These are phyloP conservation scores for Pyrenochaeta sp. DNA, from an alignment of 2,329 filamentous ascomycete species.

Conservation along the genomic window DNA sequence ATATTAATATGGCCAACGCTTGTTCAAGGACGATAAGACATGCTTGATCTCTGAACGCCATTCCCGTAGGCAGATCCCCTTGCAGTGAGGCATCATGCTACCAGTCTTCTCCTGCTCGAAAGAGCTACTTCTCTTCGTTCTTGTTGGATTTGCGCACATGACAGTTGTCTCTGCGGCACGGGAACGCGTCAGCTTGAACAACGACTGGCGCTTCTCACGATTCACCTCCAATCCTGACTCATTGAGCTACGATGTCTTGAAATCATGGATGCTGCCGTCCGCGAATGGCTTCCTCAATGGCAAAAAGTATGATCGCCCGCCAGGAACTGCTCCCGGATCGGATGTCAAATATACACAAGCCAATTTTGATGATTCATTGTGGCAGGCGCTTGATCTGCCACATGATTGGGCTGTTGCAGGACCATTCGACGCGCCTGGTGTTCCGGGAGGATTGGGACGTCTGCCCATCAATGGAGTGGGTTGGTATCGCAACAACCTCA, in stretches of 20 bases:
- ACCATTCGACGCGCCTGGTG: conserved; percentile 45
- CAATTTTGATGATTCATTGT: conserved; percentile 49
- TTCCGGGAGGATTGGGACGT: conserved; percentile 53
- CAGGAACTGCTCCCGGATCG: conserved; percentile 24
- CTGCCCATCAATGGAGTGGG: conserved; percentile 59
- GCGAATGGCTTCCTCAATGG: conserved; percentile 49
- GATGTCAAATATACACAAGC: conserved; percentile 35
- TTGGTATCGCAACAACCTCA: conserved; percentile 54
- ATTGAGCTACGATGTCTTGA: conserved; percentile 42
- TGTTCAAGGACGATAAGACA: too few relatives aligned
- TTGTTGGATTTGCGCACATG: too few relatives aligned
- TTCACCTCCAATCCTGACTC: conserved; percentile 43
- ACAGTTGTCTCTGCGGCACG: too few relatives aligned
- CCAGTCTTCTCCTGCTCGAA: too few relatives aligned
- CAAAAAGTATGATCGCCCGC: conserved; percentile 36
- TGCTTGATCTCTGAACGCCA: too few relatives aligned
- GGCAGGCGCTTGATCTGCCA: conserved; percentile 52
- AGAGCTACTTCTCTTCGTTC: too few relatives aligned
- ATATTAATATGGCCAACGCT: too few relatives aligned
- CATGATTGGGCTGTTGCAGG: conserved; percentile 59
- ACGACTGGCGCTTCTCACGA: conserved; percentile 46
- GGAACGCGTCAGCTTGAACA: conserved; percentile 40
- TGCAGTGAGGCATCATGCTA: too few relatives aligned
- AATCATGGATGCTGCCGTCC: conserved; percentile 51
- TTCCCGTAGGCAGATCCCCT: too few relatives aligned